These are phyloP conservation scores for Globisporangium yorkense DNA, from an alignment of 352 stramenopile species.

Conservation along the genomic window DNA sequence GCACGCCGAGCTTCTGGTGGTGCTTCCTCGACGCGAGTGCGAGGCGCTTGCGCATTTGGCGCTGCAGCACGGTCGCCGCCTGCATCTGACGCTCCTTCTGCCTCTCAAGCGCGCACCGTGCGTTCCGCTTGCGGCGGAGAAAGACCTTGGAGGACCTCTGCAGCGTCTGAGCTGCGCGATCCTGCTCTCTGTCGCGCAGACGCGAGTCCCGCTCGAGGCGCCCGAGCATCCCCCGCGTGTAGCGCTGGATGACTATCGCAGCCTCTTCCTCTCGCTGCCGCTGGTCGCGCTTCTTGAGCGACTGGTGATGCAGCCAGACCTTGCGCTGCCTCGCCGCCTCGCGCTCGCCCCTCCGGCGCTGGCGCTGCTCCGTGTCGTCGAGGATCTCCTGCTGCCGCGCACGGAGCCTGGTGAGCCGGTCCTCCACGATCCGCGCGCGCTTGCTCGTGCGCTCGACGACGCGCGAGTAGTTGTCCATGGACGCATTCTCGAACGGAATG, in stretches of 20 bases:
- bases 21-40: conserved; percentile 10
- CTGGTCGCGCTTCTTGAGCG: conserved; percentile 38
- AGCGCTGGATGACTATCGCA: conserved; percentile 34
- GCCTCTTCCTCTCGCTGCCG: conserved; percentile 29
- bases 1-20: background rate
- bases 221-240: conserved; percentile 30
- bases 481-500: conserved; percentile 56
- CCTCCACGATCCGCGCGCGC: conserved; percentile 30
- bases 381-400: conserved; percentile 35
- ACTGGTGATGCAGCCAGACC: conserved; percentile 44
- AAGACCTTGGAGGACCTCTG: conserved; percentile 30
- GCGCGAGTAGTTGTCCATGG: conserved; percentile 64
- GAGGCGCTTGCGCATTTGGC: conserved; percentile 26
- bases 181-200: conserved; percentile 9
- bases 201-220: conserved; percentile 7
- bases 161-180: conserved; percentile 26
- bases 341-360: conserved; percentile 28
- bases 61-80: conserved; percentile 44
- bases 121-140: conserved; percentile 17
- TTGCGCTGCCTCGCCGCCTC: conserved; percentile 36
- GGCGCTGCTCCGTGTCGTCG: conserved; percentile 32
- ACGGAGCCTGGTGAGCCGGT: conserved; percentile 44
- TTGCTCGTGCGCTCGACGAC: conserved; percentile 51
- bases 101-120: conserved; percentile 12
- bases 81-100: conserved; percentile 22